A percentile compares a stretch with the other conserved stretches of the same genome.
Conservation (phyloP, 345 rosid genomes). For the Triadica sebifera region DNA sequence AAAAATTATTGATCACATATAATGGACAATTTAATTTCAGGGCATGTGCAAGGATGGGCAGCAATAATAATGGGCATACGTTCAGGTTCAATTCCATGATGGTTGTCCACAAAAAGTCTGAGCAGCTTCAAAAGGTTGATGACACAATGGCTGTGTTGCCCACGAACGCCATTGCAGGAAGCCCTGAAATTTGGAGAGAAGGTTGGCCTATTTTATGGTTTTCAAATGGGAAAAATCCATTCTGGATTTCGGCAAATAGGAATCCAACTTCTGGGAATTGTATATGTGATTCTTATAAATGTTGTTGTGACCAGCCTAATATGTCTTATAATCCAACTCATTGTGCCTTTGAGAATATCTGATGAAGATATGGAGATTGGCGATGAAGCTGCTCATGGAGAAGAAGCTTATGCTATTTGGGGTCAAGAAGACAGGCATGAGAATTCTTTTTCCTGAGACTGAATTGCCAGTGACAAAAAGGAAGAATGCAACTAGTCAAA, state of each 20-base stretch:
- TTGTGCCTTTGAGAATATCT: constrained; percentile 44
- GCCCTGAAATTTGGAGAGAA: constrained; percentile 28
- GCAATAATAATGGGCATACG: constrained; percentile 47
- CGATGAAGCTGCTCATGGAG: constrained; percentile 44
- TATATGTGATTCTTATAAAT: constrained; percentile 25
- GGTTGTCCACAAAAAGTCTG: constrained; percentile 44
- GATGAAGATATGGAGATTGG: constrained; percentile 51
- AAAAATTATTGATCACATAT: background rate
- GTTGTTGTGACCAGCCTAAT: constrained; percentile 35
- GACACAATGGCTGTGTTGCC: constrained; percentile 54
- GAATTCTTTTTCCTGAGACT: constrained; percentile 8
- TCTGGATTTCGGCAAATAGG: constrained; percentile 40
- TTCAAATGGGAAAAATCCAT: constrained; percentile 17
- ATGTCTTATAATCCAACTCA: constrained; percentile 24
- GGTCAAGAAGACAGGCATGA: constrained; percentile 37
- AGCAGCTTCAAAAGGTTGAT: constrained; percentile 43
- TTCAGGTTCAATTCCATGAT: constrained; percentile 54
- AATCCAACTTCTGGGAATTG: constrained; percentile 34
- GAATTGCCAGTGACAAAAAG: constrained; percentile 13
- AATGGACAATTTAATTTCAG: constrained; percentile 12
- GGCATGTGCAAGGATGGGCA: constrained; percentile 55
- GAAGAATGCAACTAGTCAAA: background rate
- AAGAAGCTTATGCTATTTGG: constrained; percentile 45
- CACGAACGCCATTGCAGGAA: constrained; percentile 52
- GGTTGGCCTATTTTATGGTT: constrained; percentile 42